Conservation (phyloP, 805 yeast genomes). For the Nakazawaea ernobii region DNA sequence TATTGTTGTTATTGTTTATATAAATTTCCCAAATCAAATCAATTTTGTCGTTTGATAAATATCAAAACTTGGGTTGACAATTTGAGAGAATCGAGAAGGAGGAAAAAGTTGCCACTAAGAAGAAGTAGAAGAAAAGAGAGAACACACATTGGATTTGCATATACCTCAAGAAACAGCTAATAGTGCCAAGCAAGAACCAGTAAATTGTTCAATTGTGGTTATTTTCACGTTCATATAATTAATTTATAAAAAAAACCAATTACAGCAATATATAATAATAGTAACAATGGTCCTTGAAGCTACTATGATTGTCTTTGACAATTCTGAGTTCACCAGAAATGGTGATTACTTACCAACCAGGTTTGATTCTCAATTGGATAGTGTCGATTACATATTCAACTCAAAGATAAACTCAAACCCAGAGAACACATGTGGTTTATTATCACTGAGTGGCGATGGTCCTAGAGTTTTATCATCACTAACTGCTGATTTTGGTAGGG, state of each 20-base stretch:
- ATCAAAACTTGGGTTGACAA: neutral
- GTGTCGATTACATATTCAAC: constrained; percentile 81
- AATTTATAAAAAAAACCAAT: too few species aligned
- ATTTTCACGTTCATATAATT: too few species aligned
- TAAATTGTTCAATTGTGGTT: too few species aligned
- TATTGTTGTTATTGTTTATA: neutral
- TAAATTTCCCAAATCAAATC: too few species aligned
- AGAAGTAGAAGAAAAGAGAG: too few species aligned
- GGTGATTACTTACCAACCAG: constrained; percentile 90
- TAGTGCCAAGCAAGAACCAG: too few species aligned
- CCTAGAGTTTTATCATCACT: constrained; percentile 87
- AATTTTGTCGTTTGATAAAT: neutral
- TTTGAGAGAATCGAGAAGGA: neutral
- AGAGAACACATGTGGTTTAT: constrained; percentile 87
- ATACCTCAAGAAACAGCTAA: too few species aligned
- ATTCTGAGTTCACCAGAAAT: constrained; percentile 92
- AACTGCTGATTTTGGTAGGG: constrained; percentile 81
- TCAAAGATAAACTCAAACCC: constrained; percentile 86
- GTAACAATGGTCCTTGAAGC: constrained; percentile 86
- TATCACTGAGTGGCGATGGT: constrained; percentile 82
- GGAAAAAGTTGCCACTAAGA: neutral
- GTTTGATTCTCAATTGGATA: constrained; percentile 87
- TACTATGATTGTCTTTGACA: constrained; percentile 90
- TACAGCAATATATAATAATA: neutral
- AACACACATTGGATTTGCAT: too few species aligned